Percentiles rank a stretch among this genome's conserved stretches.
phyloP scores from a whole-genome alignment of 108 stramenopile species.

The Conticribra guillardii region DNA sequence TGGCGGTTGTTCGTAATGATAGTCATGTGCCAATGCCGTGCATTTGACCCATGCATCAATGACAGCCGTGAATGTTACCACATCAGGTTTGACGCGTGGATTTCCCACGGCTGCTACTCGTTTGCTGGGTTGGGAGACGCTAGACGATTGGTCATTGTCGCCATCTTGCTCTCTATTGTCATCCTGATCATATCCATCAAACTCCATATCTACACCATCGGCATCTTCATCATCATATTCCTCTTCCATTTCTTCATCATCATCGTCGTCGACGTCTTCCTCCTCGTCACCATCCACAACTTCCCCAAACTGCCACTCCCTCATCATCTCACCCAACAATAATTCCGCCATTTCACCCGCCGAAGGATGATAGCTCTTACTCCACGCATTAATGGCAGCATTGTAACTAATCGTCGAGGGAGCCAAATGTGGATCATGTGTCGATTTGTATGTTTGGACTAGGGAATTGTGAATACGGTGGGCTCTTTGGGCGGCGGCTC shows the following conservation, averaged over 20 bases:
- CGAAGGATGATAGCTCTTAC: conserved; percentile 54
- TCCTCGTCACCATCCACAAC: conserved; percentile 9
- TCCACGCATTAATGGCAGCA: conserved; percentile 73
- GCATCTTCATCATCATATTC: conserved; percentile 10
- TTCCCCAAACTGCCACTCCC: conserved; percentile 42
- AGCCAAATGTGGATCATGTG: conserved; percentile 48
- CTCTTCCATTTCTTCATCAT: conserved; percentile 4
- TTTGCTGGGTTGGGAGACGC: too few species aligned
- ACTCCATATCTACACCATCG: not conserved
- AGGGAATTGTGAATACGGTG: conserved; percentile 65
- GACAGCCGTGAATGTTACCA: conserved; percentile 68
- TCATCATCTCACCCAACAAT: conserved; percentile 64
- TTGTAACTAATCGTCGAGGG: conserved; percentile 67
- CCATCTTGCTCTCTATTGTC: not conserved
- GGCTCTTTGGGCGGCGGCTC: conserved; percentile 64
- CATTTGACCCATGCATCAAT: conserved; percentile 62
- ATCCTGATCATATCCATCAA: not conserved
- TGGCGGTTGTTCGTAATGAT: conserved; percentile 32
- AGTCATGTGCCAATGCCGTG: conserved; percentile 51
- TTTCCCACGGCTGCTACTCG: conserved; percentile 30
- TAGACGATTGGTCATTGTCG: not conserved
- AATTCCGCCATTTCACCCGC: conserved; percentile 60
- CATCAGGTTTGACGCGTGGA: conserved; percentile 65
- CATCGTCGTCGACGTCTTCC: conserved; percentile 12
- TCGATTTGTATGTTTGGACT: conserved; percentile 46